Percentiles rank a stretch among this genome's conserved stretches.
phyloP scores from a whole-genome alignment of 495 filamentous ascomycete species.

The Aspergillus conjunctus region DNA sequence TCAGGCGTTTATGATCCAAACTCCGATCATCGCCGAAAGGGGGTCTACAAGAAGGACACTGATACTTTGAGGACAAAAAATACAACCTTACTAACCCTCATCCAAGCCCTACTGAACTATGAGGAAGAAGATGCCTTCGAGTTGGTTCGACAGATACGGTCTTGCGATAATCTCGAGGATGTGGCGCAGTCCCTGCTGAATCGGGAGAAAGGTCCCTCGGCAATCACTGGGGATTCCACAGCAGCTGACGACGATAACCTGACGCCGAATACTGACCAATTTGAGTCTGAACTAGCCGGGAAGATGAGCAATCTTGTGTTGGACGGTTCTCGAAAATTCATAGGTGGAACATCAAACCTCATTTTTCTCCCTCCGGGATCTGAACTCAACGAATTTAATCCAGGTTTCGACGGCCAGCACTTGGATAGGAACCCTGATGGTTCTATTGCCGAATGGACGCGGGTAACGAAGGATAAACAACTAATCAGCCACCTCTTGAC shows the following conservation, averaged over 20 bases:
- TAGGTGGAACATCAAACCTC: slow-evolving; percentile 93
- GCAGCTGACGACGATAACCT: slow-evolving; percentile 31
- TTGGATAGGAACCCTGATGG: slow-evolving; percentile 18
- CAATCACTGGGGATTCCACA: slow-evolving; percentile 19
- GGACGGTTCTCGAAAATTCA: slow-evolving; percentile 87
- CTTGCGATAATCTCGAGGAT: slow-evolving; percentile 86
- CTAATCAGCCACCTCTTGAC: slow-evolving; percentile 86
- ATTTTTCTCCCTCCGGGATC: slow-evolving; percentile 70
- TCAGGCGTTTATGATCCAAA: slow-evolving; percentile 87
- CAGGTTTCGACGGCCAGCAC: slow-evolving; percentile 24
- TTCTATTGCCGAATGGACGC: slow-evolving; percentile 82
- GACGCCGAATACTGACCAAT: slow-evolving; percentile 51
- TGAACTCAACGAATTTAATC: slow-evolving; percentile 51
- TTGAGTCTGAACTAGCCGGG: slow-evolving; percentile 83
- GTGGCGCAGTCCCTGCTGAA: slow-evolving; percentile 80
- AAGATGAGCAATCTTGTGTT: slow-evolving; percentile 94
- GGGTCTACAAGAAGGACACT: slow-evolving; percentile 93
- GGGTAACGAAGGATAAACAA: slow-evolving; percentile 75
- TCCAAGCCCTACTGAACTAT: slow-evolving; percentile 88
- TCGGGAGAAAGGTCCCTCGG: slow-evolving; percentile 48
- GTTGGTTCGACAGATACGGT: slow-evolving; percentile 83
- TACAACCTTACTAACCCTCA: slow-evolving; percentile 85
- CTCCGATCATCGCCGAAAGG: slow-evolving; percentile 93
- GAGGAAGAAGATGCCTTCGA: slow-evolving; percentile 80
- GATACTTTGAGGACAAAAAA: slow-evolving; percentile 85